Percentiles rank a stretch among this genome's conserved stretches.
These are phyloP conservation scores for Pseudognaphalium luteoalbum DNA, from an alignment of 129 eudicot species.

Conservation along the genomic window DNA sequence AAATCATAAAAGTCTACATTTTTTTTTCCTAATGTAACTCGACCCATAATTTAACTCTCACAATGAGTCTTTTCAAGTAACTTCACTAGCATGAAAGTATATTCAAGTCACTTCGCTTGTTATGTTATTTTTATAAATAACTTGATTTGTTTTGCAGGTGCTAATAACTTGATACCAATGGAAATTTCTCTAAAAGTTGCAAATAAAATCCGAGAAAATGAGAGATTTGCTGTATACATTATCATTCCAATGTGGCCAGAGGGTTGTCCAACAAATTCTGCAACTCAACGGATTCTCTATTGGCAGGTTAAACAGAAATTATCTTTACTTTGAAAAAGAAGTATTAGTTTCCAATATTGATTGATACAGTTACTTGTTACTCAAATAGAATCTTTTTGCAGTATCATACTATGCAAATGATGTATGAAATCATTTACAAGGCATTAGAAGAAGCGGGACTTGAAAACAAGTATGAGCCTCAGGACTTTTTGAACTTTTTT, in stretches of 20 bases:
- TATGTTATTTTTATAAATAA: not conserved
- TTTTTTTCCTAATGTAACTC: not conserved
- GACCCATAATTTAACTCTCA: not conserved
- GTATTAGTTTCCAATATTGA: not conserved
- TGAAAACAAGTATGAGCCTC: not conserved
- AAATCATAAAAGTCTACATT: not conserved
- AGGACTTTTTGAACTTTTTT: not conserved
- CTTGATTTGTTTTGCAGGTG: slow-evolving; percentile 7
- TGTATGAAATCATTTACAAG: slow-evolving; percentile 12
- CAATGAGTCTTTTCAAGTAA: not conserved
- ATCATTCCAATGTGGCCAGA: slow-evolving; percentile 19
- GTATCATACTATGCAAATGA: slow-evolving; percentile 17
- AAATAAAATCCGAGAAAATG: slow-evolving; percentile 4
- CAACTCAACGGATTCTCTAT: slow-evolving; percentile 16
- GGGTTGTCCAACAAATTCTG: slow-evolving; percentile 2
- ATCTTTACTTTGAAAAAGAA: not conserved
- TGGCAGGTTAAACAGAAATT: not conserved
- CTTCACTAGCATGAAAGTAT: not conserved
- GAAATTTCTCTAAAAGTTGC: slow-evolving; percentile 18
- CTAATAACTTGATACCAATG: slow-evolving; percentile 17
- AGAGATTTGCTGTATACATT: slow-evolving; percentile 13
- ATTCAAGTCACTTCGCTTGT: not conserved
- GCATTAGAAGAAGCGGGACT: slow-evolving; percentile 1
- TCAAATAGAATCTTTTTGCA: not conserved
- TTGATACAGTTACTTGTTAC: not conserved